Evolutionary conservation across 768 basidiomycete genomes (phyloP), one percentile per base, ranked within the genome.

Genomic region (Boletus sp.): DNA sequence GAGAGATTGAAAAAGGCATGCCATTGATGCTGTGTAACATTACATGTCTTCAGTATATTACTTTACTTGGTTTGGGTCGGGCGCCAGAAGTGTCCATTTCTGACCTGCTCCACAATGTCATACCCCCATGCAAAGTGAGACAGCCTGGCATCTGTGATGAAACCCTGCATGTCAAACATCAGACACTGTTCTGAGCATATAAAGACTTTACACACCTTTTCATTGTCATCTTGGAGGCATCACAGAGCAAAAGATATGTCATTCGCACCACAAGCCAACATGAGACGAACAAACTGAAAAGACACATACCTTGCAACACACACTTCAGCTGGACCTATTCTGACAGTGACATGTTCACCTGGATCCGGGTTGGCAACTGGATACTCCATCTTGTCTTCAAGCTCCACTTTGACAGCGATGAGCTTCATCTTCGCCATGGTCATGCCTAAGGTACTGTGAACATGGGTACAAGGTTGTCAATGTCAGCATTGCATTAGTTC

Each of bases 391-490:
- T 81, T 71, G 58, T 83, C 84, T n/a, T 81, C 76, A 52, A 98
- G 76, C 35, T 77, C 70, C 44, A 93, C 88, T 56, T 81, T 79
- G 30, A 95, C 76, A 17, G 86, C 78, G 47, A 92, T 85, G 20
- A 97, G 81, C 64, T 91, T 87, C 92, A 95, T 95, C 67, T 91
- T 96, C 12, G 95, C 90, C 44, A 85, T 93, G 18, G 92, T 89
- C 94, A 98, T 94, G 10, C 95, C 94, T n/a, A n/a, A n/a, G n/a
- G n/a, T n/a, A n/a, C n/a, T n/a, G n/a, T 91, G 52, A n/a, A n/a
- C n/a, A n/a, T n/a, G n/a, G n/a, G 11, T 0, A 15, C 42, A 18
- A 10, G 14, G 7, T n/a, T n/a, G n/a, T n/a, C n/a, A n/a, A n/a
- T n/a, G n/a, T n/a, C n/a, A n/a, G n/a, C n/a, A n/a, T n/a, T n/a